These are phyloP conservation scores for Saturnispora bothae DNA, from an alignment of 805 yeast genomes.

Conservation along the genomic window DNA sequence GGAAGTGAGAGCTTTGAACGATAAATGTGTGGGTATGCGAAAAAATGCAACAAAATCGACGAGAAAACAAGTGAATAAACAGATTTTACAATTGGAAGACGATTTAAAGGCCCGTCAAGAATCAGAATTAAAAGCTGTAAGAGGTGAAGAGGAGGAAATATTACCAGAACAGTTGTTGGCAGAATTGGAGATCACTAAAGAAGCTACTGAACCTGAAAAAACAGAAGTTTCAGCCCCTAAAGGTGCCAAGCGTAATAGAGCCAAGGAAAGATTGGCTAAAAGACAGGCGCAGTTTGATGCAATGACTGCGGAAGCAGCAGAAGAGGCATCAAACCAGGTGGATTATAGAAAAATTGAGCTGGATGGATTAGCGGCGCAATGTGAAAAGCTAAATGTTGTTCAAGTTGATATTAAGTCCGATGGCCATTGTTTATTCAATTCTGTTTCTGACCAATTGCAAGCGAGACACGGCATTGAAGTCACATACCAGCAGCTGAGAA, in stretches of 20 bases:
- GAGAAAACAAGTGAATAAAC: slow-evolving; percentile 51
- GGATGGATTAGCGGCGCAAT: slow-evolving; percentile 47
- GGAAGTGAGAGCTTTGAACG: slow-evolving; percentile 56
- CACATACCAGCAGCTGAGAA: slow-evolving; percentile 46
- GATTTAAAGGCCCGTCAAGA: slow-evolving; percentile 45
- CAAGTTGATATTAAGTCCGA: slow-evolving; percentile 76
- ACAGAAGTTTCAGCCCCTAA: slow-evolving; percentile 1
- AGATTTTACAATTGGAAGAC: slow-evolving; percentile 50
- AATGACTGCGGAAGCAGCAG: slow-evolving; percentile 54
- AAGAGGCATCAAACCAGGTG: slow-evolving; percentile 57
- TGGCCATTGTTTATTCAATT: slow-evolving; percentile 88
- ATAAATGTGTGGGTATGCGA: slow-evolving; percentile 63
- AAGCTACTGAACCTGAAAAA: slow-evolving; percentile 9
- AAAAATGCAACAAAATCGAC: slow-evolving; percentile 77
- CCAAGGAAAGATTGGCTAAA: slow-evolving; percentile 70
- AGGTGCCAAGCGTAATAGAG: slow-evolving; percentile 49
- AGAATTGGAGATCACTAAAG: slow-evolving; percentile 29
- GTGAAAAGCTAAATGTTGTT: slow-evolving; percentile 37
- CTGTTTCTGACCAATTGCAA: slow-evolving; percentile 67
- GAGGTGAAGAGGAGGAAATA: slow-evolving; percentile 33
- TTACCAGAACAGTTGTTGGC: slow-evolving; percentile 62
- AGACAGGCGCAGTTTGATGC: slow-evolving; percentile 60
- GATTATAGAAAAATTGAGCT: slow-evolving; percentile 66
- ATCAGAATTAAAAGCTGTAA: slow-evolving; percentile 33
- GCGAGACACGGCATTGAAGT: slow-evolving; percentile 35